Conservation (phyloP, 805 yeast species). For the Naumovozyma dairenensis region DNA sequence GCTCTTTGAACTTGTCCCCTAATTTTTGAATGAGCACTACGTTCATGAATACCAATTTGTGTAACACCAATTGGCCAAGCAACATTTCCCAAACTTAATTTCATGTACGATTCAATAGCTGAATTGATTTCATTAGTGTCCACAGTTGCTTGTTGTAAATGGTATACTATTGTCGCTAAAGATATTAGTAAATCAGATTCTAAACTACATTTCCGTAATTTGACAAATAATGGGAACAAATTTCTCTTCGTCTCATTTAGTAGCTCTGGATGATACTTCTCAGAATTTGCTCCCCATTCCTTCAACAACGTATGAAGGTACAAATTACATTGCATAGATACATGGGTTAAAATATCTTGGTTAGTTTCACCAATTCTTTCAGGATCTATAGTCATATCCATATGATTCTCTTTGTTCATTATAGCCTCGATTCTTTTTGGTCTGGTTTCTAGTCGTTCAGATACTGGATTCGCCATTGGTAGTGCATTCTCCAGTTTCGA, state of each 20-base stretch:
- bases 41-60: constrained; percentile 68
- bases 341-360: constrained; percentile 4
- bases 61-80: constrained; percentile 90
- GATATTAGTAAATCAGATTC: constrained; percentile 38
- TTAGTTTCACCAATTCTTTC: not conserved
- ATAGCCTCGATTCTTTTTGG: constrained; percentile 6
- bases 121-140: constrained; percentile 17
- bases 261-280: constrained; percentile 20
- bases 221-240: constrained; percentile 43
- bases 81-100: constrained; percentile 74
- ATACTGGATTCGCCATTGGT: too few species aligned
- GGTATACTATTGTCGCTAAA: constrained; percentile 47
- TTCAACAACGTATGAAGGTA: constrained; percentile 28
- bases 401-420: constrained; percentile 7
- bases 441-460: constrained; percentile 4
- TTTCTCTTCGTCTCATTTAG: constrained; percentile 39
- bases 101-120: constrained; percentile 53
- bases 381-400: not conserved
- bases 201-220: constrained; percentile 38
- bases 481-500: too few species aligned
- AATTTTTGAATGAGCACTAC: constrained; percentile 53
- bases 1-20: constrained; percentile 39
- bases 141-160: constrained; percentile 39
- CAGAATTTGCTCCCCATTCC: constrained; percentile 29
- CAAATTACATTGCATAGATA: constrained; percentile 38